Base-by-base conservation (phyloP, 345 rosid species). In the Rhodamnia rubescens region DNA sequence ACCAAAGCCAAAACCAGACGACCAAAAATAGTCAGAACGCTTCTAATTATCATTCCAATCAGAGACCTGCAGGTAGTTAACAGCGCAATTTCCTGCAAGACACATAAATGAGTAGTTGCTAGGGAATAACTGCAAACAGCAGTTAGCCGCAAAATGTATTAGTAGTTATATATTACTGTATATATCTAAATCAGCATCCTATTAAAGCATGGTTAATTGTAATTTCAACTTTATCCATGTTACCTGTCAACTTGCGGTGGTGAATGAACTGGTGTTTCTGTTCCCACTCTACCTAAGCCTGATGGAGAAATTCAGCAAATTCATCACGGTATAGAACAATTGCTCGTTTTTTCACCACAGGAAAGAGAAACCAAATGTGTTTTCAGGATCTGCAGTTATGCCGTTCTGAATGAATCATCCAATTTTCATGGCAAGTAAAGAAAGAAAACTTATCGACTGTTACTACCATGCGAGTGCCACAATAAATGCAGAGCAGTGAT, bases 281-380 rank as follows among this genome's bases (percentile, higher is more conserved):
- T 82, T 83, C 89, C 92, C 85, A 95, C 90, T 89, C 88, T 91
- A 83, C 99, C 99, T 87, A 96, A 90, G 84, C 99, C 98, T 95
- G 91, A 89, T 22, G 59, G 5, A 56, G 86, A 81, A 81, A 52
- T 47, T 81, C 55, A 50, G 55, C 22, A 81, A 42, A 81, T 53
- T 27, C 55, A 81, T 81, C 55, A 26, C 50, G 83, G 83, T 49
- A 81, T n/a, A 47, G 55, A 53, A 81, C 56, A 47, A 11, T 16
- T 52, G 22, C 53, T 40, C 4, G 8, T 50, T 81, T 81, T n/a
- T n/a, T 24, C 22, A 27, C 55, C 83, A 16, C 52, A 49, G 83
- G n/a, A 51, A 81, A 81, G 52, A 49, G 29, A 44, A 47, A 81
- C 52, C 36, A 81, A 16, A 27, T 44, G 84, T 29, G 47, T 16